These are phyloP conservation scores for Leishmania braziliensis DNA, from an alignment of 208 protist genomes.

Conservation along the genomic window DNA sequence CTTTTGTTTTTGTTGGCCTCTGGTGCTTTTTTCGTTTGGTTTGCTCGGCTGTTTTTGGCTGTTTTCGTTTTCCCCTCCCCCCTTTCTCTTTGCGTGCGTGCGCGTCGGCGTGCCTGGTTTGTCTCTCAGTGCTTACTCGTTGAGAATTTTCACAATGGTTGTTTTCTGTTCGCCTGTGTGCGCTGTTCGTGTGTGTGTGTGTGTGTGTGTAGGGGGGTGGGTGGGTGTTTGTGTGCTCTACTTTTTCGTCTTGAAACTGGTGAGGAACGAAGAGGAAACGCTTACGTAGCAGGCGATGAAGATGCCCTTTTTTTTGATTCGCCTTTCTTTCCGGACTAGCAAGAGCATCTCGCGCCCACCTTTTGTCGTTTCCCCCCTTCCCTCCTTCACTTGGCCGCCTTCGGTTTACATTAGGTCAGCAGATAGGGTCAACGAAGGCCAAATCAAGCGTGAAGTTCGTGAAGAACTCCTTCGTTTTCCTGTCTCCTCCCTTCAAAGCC, in stretches of 20 bases:
- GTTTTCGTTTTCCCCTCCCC: slow-evolving; percentile 4
- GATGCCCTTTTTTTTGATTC: not conserved
- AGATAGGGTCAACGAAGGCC: not conserved
- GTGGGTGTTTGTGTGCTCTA: not conserved
- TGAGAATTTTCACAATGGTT: not conserved
- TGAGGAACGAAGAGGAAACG: not conserved
- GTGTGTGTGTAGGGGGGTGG: too few species aligned
- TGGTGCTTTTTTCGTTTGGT: not conserved
- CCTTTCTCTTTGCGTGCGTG: not conserved
- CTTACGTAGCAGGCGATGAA: not conserved
- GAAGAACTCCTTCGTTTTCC: not conserved
- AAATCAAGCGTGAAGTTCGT: not conserved
- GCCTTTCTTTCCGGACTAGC: not conserved
- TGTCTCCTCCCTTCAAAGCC: not conserved
- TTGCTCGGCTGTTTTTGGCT: not conserved
- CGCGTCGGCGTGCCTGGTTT: not conserved
- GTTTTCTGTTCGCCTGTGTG: not conserved
- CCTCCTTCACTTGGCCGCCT: not conserved
- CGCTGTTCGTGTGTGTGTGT: not conserved
- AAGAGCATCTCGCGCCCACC: not conserved
- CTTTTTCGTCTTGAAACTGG: not conserved
- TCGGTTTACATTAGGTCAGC: not conserved
- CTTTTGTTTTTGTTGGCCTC: not conserved
- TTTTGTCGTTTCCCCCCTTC: not conserved
- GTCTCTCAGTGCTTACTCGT: not conserved